Conservation (phyloP, 805 yeast genomes). For the Saccharomycopsis sp. region DNA sequence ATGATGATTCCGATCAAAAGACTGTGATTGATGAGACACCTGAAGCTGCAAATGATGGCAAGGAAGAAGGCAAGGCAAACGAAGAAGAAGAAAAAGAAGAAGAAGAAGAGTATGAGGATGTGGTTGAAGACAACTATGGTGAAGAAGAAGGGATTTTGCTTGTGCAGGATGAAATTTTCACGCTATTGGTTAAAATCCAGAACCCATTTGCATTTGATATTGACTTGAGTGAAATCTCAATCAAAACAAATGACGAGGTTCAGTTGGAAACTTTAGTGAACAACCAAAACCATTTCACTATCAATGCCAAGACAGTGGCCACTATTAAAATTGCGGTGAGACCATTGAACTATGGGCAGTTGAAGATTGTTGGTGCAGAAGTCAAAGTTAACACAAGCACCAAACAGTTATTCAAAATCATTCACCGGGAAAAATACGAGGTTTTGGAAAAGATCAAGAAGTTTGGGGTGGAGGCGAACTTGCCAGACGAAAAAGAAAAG, state of each 20-base stretch:
- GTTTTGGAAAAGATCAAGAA: conserved; percentile 26
- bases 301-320: conserved; percentile 32
- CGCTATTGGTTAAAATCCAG: conserved; percentile 48
- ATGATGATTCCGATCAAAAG: conserved; percentile 8
- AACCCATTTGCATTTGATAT: conserved; percentile 78
- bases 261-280: conserved; percentile 27
- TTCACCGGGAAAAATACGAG: conserved; percentile 27
- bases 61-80: conserved; percentile 9
- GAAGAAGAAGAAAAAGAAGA: conserved; percentile 16
- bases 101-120: conserved; percentile 22
- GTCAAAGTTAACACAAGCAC: conserved; percentile 45
- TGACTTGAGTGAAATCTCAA: conserved; percentile 41
- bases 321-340: conserved; percentile 37
- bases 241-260: conserved; percentile 26
- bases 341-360: conserved; percentile 40
- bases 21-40: conserved; percentile 19
- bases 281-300: conserved; percentile 23
- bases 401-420: conserved; percentile 36
- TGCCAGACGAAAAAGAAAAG: conserved; percentile 9
- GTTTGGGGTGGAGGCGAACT: conserved; percentile 21
- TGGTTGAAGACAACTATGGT: conserved; percentile 19
- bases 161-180: conserved; percentile 57
- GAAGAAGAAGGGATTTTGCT: conserved; percentile 27
- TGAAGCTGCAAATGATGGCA: conserved; percentile 1
- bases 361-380: conserved; percentile 42